Conservation (phyloP, 73 alveolate genomes). For the Paramecium tetraurelia region DNA sequence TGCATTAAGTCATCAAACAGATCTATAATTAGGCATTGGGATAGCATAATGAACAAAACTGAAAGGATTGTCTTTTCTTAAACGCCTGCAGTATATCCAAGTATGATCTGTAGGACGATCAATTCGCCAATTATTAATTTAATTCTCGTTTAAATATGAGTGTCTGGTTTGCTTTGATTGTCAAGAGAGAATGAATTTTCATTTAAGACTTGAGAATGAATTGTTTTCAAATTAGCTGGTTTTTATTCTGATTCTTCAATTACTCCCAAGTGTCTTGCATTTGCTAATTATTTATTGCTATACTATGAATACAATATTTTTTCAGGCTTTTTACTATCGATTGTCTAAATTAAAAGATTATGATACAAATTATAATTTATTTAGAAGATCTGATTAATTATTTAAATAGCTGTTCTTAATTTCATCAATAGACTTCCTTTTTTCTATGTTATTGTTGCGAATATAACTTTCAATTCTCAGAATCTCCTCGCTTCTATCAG, state of each 20-base stretch:
- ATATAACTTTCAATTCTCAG: not conserved
- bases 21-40: not conserved
- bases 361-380: constrained; percentile 1
- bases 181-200: not conserved
- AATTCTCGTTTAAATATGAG: not conserved
- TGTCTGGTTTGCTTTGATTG: not conserved
- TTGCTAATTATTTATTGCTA: not conserved
- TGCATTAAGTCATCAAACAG: not conserved
- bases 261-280: not conserved
- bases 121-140: not conserved
- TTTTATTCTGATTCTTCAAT: not conserved
- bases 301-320: not conserved
- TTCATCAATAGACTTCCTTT: not conserved
- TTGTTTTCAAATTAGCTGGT: not conserved
- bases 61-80: not conserved
- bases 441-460: not conserved
- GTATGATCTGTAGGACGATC: not conserved
- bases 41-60: not conserved
- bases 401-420: not conserved
- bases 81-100: not conserved
- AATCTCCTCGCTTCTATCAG: not conserved
- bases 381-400: not conserved
- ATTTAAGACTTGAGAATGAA: not conserved
- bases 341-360: not conserved
- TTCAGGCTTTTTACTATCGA: not conserved